Base-by-base conservation (phyloP, 1,139 yeast genomes). In the Debaryomyces psychrophilus region DNA sequence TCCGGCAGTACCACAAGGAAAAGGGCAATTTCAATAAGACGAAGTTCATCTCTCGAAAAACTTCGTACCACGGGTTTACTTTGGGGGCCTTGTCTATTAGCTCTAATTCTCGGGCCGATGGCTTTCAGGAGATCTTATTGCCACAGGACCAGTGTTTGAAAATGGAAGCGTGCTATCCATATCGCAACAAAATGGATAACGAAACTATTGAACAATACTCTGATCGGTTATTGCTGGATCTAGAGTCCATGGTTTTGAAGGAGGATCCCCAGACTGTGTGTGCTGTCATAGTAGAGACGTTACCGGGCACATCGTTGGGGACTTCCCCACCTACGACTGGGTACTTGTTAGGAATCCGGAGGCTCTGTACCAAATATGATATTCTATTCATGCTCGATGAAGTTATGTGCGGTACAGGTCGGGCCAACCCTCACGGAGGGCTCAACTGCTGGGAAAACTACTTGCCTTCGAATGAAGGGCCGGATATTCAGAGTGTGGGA, bases 361-460 rank as follows among this genome's bases (percentile, higher is more conserved):
- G 67, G 33, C 59, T 82, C 31, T 77, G 84, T 58, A 75, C 77
- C 65, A 82, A 82, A 61, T 80, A 82, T 53, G 86, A 82, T 52
- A 75, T 81, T 35, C 58, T 82, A 45, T 69, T 82, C 61, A 73
- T 78, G 67, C 65, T 81, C 48, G 87, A 82, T 59, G 87, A 82
- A 64, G 85, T 82, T 41, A 82, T 82, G 86, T 81, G 85, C 61
- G 87, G 87, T 44, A 72, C 82, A 44, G 86, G 85, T 41, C 72
- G 87, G 48, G 50, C 53, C 7, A 57, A 54, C 41, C 65, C 68
- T 23, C 64, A 67, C 57, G 68, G 68, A 11, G 59, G 62, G 2
- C 50, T 72, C 65, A 58, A 79, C 70, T 66, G 81, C 74, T 54
- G 81, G 83, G 82, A 79, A 50, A 60, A 64, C 50, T 58, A 53